Percentiles rank a stretch among this genome's conserved stretches.
Conservation (phyloP, 495 filamentous ascomycete species). For the Penicillium silybi region DNA sequence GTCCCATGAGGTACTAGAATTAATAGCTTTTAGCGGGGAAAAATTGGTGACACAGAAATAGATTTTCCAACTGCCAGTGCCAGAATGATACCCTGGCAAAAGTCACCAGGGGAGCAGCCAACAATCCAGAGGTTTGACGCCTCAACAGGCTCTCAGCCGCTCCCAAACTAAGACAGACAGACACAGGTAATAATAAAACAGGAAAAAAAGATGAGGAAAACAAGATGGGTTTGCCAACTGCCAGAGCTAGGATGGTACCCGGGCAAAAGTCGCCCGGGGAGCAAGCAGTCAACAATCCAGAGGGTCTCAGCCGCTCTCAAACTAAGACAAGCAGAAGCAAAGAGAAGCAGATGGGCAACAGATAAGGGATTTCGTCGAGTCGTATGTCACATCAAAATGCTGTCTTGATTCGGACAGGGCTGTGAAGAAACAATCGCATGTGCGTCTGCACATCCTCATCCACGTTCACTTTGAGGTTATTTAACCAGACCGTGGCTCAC, state of each 20-base stretch:
- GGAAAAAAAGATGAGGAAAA: not conserved
- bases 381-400: not conserved
- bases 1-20: not conserved
- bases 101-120: not conserved
- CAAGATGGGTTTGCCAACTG: not conserved
- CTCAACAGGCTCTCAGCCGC: not conserved
- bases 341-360: not conserved
- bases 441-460: not conserved
- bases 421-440: not conserved
- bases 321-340: not conserved
- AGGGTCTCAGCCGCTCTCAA: not conserved
- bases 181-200: no score
- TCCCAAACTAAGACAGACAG: not conserved
- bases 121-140: not conserved
- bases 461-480: not conserved
- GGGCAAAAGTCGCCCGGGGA: not conserved
- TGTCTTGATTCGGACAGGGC: not conserved
- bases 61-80: not conserved
- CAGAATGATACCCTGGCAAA: not conserved
- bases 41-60: not conserved
- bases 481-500: not conserved
- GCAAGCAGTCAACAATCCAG: not conserved
- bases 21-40: not conserved
- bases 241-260: not conserved
- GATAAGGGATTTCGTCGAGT: not conserved